Base-by-base conservation (phyloP, 2,329 filamentous ascomycete species). In the Penicillium sp. region DNA sequence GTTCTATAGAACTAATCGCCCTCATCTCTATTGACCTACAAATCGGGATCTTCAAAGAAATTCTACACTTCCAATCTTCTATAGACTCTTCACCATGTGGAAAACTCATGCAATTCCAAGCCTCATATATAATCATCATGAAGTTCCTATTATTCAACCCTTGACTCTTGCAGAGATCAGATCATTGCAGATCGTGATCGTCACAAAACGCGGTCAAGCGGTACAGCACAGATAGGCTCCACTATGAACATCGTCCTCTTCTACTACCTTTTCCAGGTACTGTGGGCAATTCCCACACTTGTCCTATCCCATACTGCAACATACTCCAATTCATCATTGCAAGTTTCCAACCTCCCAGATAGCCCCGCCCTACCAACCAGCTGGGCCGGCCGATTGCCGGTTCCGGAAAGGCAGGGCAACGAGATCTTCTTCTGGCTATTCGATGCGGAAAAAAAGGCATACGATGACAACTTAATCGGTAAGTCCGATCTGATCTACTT, bases 381-480 rank as follows among this genome's bases (percentile, higher is more conserved):
- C 56, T 75, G 71, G 73, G 70, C 74, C 57, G 72, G 73, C 24
- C 66, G 68, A 29, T 55, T 76, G 35, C 63, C 66, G 21, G 65
- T 75, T 24, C 71, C 71, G 3, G 66, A 63, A 7, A 50, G 65
- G 13, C 42, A 61, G 11, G 72, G 68, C 16, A 74, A 73, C 46
- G 57, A 67, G 11, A 57, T 75, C 16, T 76, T 76, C 54, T 76
- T 75, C 48, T 76, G 72, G 72, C 59, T 75, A 3, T 72, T 75
- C 52, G 58, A 72, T 51, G 52, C 71, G 19, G 71, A 76, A 55
- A 57, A 71, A 22, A 24, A 48, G 8, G 46, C 46, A 9, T 69
- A 73, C 16, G 64, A 73, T 57, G 67, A 74, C 21, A 67, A 73
- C 22, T 51, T 75, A 5, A 74, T 75, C 52, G 68, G 73, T 74